Percentiles rank a stretch among this genome's conserved stretches.
phyloP scores from a whole-genome alignment of 345 rosid genomes.

The Raphanus raphanistrum region DNA sequence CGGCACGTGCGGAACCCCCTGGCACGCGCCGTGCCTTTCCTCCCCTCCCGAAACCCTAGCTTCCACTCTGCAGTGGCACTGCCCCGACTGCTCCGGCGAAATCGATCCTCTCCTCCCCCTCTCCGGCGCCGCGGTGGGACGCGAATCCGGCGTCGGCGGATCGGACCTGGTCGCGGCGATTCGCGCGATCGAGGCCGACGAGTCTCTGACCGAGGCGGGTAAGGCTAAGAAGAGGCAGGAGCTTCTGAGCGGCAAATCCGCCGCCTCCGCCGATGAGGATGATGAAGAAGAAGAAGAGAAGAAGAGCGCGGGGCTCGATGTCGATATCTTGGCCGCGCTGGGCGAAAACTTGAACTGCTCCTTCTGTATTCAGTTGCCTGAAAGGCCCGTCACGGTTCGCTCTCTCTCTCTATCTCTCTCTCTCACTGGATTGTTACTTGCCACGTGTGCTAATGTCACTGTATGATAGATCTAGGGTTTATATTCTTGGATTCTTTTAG shows the following conservation, averaged over 20 bases:
- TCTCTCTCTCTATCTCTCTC: not conserved
- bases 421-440: not conserved
- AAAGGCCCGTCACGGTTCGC: not conserved
- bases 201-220: slow-evolving; percentile 42
- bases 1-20: slow-evolving; percentile 60
- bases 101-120: not conserved
- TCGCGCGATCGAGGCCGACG: slow-evolving; percentile 51
- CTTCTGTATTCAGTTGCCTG: not conserved
- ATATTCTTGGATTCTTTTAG: not conserved
- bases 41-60: slow-evolving; percentile 48
- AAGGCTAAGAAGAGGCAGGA: not conserved
- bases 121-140: not conserved
- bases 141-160: not conserved
- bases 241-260: not conserved
- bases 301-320: not conserved
- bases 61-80: slow-evolving; percentile 55
- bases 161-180: slow-evolving; percentile 40
- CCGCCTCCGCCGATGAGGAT: not conserved
- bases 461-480: not conserved
- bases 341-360: not conserved
- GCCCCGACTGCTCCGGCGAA: slow-evolving; percentile 54
- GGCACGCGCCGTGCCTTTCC: slow-evolving; percentile 68
- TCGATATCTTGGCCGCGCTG: not conserved
- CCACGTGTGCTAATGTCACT: not conserved
- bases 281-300: not conserved